These are phyloP conservation scores for Hysterium pulicare DNA, from an alignment of 2,329 filamentous ascomycete species.

Conservation along the genomic window DNA sequence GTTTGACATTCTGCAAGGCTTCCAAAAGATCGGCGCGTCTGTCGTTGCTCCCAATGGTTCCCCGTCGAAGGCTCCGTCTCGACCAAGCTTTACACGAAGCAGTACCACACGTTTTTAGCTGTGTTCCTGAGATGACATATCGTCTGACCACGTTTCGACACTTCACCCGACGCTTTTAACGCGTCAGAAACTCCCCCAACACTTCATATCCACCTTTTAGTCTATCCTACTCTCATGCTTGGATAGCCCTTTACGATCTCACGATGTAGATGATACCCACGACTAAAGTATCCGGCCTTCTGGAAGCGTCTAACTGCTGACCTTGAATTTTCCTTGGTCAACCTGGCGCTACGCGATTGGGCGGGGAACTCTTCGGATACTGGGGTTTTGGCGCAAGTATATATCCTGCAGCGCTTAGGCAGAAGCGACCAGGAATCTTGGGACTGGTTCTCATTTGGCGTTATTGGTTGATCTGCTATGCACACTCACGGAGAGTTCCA, in stretches of 20 bases:
- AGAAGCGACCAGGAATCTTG: too few relatives aligned
- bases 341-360: too few relatives aligned
- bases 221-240: background rate
- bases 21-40: slow-evolving; percentile 65
- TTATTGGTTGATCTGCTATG: too few relatives aligned
- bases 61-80: slow-evolving; percentile 25
- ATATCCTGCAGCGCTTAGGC: too few relatives aligned
- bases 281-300: too few relatives aligned
- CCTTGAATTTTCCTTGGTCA: too few relatives aligned
- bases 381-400: background rate
- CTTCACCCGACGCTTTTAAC: slow-evolving; percentile 3
- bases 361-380: too few relatives aligned
- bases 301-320: too few relatives aligned
- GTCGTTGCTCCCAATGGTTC: slow-evolving; percentile 34
- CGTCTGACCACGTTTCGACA: too few relatives aligned
- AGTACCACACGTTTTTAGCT: slow-evolving; percentile 32
- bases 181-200: background rate
- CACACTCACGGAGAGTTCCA: too few relatives aligned
- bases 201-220: background rate
- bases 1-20: slow-evolving; percentile 71
- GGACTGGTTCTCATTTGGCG: too few relatives aligned
- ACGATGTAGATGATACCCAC: slow-evolving; percentile 4
- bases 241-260: background rate
- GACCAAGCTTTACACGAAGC: slow-evolving; percentile 29
- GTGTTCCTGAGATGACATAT: too few relatives aligned